Conservation (phyloP, 805 yeast genomes). For the Saccharomycopsis sp. region DNA sequence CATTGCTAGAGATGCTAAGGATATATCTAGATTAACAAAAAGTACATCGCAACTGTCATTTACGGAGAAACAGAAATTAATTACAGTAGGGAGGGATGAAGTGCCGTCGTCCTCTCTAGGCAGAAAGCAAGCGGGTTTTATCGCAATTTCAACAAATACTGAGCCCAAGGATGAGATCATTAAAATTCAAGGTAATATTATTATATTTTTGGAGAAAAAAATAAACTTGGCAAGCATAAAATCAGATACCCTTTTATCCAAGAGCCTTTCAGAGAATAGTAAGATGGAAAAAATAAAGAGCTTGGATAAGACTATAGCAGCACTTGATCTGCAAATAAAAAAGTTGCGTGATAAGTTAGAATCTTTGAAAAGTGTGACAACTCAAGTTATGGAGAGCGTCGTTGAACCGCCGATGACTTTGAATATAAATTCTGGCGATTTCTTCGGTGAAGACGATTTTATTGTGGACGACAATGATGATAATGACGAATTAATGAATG, state of each 20-base stretch:
- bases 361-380: not conserved
- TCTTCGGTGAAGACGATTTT: not conserved
- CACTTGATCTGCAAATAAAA: not conserved
- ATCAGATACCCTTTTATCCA: slow-evolving; percentile 11
- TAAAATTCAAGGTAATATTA: slow-evolving; percentile 10
- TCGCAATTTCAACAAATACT: no score
- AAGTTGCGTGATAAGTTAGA: not conserved
- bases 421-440: no score
- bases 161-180: slow-evolving; percentile 13
- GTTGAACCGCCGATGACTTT: no score
- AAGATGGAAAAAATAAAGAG: slow-evolving; percentile 10
- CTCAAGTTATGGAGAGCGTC: not conserved
- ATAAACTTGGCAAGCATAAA: no score
- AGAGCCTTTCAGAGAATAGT: slow-evolving; percentile 19
- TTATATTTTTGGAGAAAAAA: no score
- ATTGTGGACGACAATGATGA: not conserved
- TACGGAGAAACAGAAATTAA: no score
- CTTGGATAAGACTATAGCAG: not conserved
- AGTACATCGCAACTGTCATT: no score
- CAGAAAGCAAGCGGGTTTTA: no score
- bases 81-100: no score
- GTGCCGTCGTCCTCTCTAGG: no score
- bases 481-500: not conserved
- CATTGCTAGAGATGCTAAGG: no score
- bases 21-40: no score